Evolutionary conservation across 805 yeast species (phyloP).

Genomic region (Metschnikowia amazonensis): DNA sequence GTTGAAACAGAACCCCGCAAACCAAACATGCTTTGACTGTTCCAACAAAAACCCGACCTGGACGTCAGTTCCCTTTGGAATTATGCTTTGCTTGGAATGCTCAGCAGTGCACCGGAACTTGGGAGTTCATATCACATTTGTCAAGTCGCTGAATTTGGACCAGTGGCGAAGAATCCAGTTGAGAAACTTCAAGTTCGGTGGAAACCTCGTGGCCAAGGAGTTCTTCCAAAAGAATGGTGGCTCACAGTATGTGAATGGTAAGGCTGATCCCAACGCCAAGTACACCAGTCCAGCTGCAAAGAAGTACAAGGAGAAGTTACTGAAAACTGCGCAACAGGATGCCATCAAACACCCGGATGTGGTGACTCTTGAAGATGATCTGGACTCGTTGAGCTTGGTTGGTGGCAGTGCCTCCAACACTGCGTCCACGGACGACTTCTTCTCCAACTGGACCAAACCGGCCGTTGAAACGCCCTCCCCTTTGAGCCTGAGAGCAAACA

Average conservation of each 20-base stretch:
- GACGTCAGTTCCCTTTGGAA: slow-evolving; percentile 97
- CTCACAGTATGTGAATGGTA: slow-evolving; percentile 53
- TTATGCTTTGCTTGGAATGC: slow-evolving; percentile 88
- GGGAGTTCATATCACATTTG: slow-evolving; percentile 96
- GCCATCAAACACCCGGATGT: slow-evolving; percentile 67
- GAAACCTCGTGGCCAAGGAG: slow-evolving; percentile 82
- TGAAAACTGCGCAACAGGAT: slow-evolving; percentile 63
- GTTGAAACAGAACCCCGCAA: slow-evolving; percentile 63
- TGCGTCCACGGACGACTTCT: slow-evolving; percentile 75
- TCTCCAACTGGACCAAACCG: slow-evolving; percentile 90
- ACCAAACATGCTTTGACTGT: slow-evolving; percentile 91
- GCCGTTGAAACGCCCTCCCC: slow-evolving; percentile 51
- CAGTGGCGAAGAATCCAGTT: slow-evolving; percentile 91
- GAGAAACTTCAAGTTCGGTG: slow-evolving; percentile 91
- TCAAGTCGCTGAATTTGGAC: slow-evolving; percentile 86
- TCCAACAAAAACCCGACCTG: slow-evolving; percentile 93
- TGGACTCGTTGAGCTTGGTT: slow-evolving; percentile 43
- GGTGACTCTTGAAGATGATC: slow-evolving; percentile 83
- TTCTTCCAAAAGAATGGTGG: slow-evolving; percentile 86
- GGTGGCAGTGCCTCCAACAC: slow-evolving; percentile 34
- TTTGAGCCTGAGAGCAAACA: slow-evolving; percentile 40
- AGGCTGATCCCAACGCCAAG: slow-evolving; percentile 65
- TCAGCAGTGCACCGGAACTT: slow-evolving; percentile 92
- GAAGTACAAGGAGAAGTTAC: slow-evolving; percentile 76
- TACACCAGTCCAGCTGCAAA: slow-evolving; percentile 79